These are phyloP conservation scores for Paramecium biaurelia DNA, from an alignment of 73 alveolate species.

Conservation along the genomic window DNA sequence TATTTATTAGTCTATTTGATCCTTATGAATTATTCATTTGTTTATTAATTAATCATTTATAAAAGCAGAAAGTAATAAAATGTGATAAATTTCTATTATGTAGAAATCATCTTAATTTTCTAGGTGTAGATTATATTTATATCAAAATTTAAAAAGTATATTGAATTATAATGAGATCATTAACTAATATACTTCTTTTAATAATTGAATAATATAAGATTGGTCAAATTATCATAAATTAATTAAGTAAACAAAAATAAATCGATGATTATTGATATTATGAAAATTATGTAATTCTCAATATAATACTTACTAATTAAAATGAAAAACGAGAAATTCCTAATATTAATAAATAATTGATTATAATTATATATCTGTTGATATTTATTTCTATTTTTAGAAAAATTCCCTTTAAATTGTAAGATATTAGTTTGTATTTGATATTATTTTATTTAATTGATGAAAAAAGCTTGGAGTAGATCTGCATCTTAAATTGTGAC, in stretches of 20 bases:
- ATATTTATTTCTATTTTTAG: not conserved
- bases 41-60: not conserved
- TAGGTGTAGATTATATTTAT: no score
- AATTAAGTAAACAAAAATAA: no score
- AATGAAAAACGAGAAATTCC: not conserved
- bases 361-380: not conserved
- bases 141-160: no score
- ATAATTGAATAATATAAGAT: no score
- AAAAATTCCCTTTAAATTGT: not conserved
- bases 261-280: not conserved
- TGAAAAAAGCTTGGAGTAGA: conserved; percentile 29
- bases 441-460: not conserved
- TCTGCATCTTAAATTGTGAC: not conserved
- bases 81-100: not conserved
- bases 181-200: no score
- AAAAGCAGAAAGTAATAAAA: not conserved
- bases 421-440: not conserved
- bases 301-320: not conserved
- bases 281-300: not conserved
- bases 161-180: no score
- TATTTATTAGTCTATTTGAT: not conserved
- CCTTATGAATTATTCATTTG: conserved; percentile 48
- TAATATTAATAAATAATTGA: not conserved
- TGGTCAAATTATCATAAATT: no score
- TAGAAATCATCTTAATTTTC: not conserved